Conservation (phyloP, 176 grass and related monocot genomes). For the Rhipidocladum racemiflorum region DNA sequence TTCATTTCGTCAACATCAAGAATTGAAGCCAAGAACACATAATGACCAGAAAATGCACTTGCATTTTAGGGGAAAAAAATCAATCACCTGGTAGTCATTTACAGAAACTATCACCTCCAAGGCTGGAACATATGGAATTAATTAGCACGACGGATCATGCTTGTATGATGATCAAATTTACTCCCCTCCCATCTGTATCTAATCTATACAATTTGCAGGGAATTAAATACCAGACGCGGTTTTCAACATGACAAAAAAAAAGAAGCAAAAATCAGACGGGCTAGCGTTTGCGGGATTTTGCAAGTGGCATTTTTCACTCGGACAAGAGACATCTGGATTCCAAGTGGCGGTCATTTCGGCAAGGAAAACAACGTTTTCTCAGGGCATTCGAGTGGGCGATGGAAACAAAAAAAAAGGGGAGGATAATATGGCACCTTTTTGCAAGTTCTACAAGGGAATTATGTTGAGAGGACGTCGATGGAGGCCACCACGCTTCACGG, state of each 20-base stretch:
- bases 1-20: background rate
- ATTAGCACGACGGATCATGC: background rate
- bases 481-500: background rate
- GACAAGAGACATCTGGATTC: background rate
- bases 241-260: background rate
- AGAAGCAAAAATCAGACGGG: background rate
- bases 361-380: background rate
- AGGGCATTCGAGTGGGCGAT: background rate
- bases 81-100: background rate
- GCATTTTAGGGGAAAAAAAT: background rate
- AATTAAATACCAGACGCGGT: background rate
- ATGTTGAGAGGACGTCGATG: constrained; percentile 5
- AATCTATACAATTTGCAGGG: too few species aligned
- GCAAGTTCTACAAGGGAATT: background rate
- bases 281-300: too few species aligned
- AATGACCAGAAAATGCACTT: background rate
- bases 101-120: background rate
- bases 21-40: background rate
- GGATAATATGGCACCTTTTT: background rate
- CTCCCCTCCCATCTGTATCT: too few species aligned
- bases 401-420: background rate
- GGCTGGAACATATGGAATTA: background rate
- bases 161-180: background rate
- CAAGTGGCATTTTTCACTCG: background rate
- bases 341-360: constrained; percentile 9